Base-by-base conservation (phyloP, 2,329 filamentous ascomycete genomes). In the Thelonectria rubi region DNA sequence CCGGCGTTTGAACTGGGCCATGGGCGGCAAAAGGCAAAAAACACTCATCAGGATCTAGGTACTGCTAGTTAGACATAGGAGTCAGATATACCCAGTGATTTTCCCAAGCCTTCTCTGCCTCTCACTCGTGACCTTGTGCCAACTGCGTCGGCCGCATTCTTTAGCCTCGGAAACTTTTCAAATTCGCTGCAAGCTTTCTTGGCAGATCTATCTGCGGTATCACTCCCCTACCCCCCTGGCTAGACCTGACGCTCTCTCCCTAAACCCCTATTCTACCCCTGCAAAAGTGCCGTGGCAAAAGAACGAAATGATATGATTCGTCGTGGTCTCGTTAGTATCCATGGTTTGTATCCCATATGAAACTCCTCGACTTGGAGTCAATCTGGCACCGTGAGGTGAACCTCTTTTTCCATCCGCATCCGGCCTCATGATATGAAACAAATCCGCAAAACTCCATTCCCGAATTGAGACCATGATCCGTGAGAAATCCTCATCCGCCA, bases 291-390 rank as follows among this genome's bases (percentile, higher is more conserved):
- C 34, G 21, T 37, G 17, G 18, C 30, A 51, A 15, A 30, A 30
- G 10, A 30, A 30, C n/a, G 26, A 30, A 30, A 6, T 9, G 26
- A 30, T 2, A 30, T 30, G 40, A 48, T 5, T 43, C 14, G n/a
- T 62, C 60, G 52, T 59, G 26, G n/a, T 59, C 60, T 60, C 55
- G 50, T 63, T 40, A 59, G 8, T 21, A 26, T 17, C 7, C 46
- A 51, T 17, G 46, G 4, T 40, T 26, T 15, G 20, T n/a, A 24
- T 56, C 40, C 14, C 34, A 30, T 24, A 11, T 15, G 15, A 18
- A 55, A 30, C 24, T 34, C 30, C 42, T 24, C 46, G 42, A 17
- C 21, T 30, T 8, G 20, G 20, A 21, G 51, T 58, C 45, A 50
- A 46, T 39, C 34, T 39, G 46, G 17, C 21, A 47, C 62, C 55